Base-by-base conservation (phyloP, 495 filamentous ascomycete species). In the Penicillium nucicola region DNA sequence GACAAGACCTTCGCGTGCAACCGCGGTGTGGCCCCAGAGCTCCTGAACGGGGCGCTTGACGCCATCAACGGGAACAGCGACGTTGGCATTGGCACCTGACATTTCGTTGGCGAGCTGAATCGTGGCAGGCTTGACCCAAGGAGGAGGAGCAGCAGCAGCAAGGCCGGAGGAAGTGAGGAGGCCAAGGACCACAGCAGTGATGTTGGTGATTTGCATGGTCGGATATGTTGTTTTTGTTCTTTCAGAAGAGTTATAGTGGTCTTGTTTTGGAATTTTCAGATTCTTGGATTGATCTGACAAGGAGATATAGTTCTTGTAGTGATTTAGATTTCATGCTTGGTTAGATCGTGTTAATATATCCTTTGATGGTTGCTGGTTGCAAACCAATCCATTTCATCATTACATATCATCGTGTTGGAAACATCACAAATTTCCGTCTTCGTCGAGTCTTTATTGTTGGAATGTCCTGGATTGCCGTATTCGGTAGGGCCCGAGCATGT, bases 51-150 rank as follows among this genome's bases (percentile, higher is more conserved):
- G 36, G 13, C 50, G 51, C 37, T 52, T 55, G 17, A 47, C 42
- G 12, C 60, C 60, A 15, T 63, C 60, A 18, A 60, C 32, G 19
- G 60, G 60, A 22, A 63, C 40, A 18, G 45, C 19, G 30, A 48
- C 48, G 17, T 57, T 50, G 50, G 56, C 47, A 23, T 55, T 49
- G 41, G 53, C 45, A 28, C 60, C 60, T 4, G 53, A 52, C 8
- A 60, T 42, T 7, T 63, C 60, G 18, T 63, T 60, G 46, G 56
- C 52, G 22, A 63, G 60, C 34, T 63, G 60, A 20, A 63, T 34
- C 5, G 50, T 57, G 28, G 51, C 56, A 9, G 35, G 33, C 32
- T 23, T 47, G 11, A 28, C 36, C 56, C 56, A 48, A 42, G 35
- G 19, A 31, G 49, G 44, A 18, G 44, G 44, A 31, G 45, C 40